Base-by-base conservation (phyloP, 495 filamentous ascomycete species). In the Neurospora sp. region DNA sequence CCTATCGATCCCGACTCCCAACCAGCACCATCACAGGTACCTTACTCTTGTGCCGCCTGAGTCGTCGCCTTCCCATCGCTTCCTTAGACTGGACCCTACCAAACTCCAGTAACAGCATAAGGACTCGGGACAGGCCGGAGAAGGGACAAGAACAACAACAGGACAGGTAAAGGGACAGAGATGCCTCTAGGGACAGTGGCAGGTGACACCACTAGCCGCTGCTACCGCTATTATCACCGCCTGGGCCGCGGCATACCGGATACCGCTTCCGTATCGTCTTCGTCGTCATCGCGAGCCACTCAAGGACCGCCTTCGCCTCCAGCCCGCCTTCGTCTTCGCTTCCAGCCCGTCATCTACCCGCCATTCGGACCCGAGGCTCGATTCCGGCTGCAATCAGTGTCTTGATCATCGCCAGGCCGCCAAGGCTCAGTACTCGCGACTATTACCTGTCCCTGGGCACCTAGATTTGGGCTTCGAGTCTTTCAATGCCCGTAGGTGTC, bases 1-100 rank as follows among this genome's bases (percentile, higher is more conserved):
- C 16, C 0, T 0, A 1, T 20, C 14, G 0, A 1, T 46, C 40
- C 42, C 7, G 18, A 9, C 0, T 46, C 5, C 18, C 14, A 42
- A 46, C 7, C 42, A 46, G 3, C 7, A 46, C 18, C 6, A 0
- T 16, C 7, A n/a, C 27, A 31, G 27, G 27, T 31, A 31, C 27
- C 27, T 31, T 44, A 3, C n/a, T 49, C n/a, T 20, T 20, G 8
- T 0, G 44, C 44, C 44, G 3, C 5, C n/a, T 20, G 44, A 49
- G 44, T n/a, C 5, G 42, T 8, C 16, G 5, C 5, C 42, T 44
- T 18, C 6, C 6, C 42, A 44, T n/a, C 18, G 7, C 44, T 2
- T 7, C 18, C n/a, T 46, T 6, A 4, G 44, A 20, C 44, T 6
- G 1, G 44, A 10, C 44, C n/a, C 44, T 23, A 49, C n/a, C 18